phyloP scores from a whole-genome alignment of 208 protist species.

The Trypanosomatidae sp. region DNA sequence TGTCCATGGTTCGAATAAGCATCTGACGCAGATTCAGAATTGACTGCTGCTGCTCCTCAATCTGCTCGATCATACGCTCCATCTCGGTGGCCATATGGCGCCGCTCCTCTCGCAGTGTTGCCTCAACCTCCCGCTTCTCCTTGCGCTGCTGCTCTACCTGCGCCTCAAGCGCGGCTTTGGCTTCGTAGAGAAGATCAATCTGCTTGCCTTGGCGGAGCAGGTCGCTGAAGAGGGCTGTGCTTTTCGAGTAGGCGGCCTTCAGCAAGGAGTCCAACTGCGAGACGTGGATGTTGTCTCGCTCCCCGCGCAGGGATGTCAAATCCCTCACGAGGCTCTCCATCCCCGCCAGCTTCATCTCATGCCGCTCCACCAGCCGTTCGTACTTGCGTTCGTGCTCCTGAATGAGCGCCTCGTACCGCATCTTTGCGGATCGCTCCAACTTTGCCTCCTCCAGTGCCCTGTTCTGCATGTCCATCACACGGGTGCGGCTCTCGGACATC shows the following conservation, averaged over 20 bases:
- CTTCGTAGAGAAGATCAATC: constrained; percentile 70
- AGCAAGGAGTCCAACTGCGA: constrained; percentile 80
- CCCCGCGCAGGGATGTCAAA: constrained; percentile 58
- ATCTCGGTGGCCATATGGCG: constrained; percentile 58
- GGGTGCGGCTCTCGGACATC: constrained; percentile 74
- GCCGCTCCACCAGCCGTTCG: constrained; percentile 48
- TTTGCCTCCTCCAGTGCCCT: constrained; percentile 59
- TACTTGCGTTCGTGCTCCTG: constrained; percentile 67
- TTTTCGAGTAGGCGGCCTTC: constrained; percentile 85
- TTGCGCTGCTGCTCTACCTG: constrained; percentile 64
- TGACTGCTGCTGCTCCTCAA: constrained; percentile 82
- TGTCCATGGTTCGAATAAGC: constrained; percentile 75
- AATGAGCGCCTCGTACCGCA: constrained; percentile 58
- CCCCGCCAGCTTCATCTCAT: constrained; percentile 61
- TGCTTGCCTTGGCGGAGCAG: constrained; percentile 75
- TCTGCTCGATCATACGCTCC: constrained; percentile 74
- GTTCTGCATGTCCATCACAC: constrained; percentile 87
- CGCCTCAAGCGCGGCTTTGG: constrained; percentile 52
- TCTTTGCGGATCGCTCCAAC: constrained; percentile 44
- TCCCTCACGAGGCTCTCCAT: constrained; percentile 81
- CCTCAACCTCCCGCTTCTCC: constrained; percentile 67
- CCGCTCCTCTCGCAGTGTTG: constrained; percentile 61
- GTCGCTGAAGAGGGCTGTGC: constrained; percentile 82
- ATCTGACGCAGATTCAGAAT: constrained; percentile 83
- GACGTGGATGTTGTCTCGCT: constrained; percentile 65